Conservation (phyloP, 1,284 basidiomycete species). For the Phellinidium pouzarii region DNA sequence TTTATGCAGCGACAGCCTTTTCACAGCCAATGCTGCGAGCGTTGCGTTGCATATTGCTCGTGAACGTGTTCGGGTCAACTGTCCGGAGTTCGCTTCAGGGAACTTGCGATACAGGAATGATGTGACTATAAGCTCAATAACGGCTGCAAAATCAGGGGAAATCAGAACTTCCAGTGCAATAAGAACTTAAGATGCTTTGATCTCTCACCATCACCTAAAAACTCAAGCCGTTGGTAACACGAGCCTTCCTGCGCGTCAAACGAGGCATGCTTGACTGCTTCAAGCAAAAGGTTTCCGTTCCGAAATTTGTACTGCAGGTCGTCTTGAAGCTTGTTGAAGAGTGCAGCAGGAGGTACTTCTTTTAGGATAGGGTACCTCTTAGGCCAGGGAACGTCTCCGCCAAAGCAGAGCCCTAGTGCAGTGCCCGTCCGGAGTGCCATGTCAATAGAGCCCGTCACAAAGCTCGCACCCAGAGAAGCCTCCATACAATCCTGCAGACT, state of each 20-base stretch:
- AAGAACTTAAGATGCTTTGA: background rate
- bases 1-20: slow-evolving; percentile 60
- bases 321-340: slow-evolving; percentile 55
- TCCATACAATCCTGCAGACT: slow-evolving; percentile 84
- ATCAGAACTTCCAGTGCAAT: background rate
- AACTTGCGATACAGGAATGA: slow-evolving; percentile 67
- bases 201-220: slow-evolving; percentile 73
- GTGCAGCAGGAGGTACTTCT: slow-evolving; percentile 33
- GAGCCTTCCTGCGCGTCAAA: slow-evolving; percentile 46
- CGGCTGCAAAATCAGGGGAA: slow-evolving; percentile 38
- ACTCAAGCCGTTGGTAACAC: slow-evolving; percentile 81
- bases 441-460: slow-evolving; percentile 59
- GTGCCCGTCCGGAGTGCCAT: slow-evolving; percentile 61
- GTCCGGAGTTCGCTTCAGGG: slow-evolving; percentile 62
- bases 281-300: slow-evolving; percentile 52
- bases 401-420: slow-evolving; percentile 62
- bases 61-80: slow-evolving; percentile 64
- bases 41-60: slow-evolving; percentile 70
- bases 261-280: slow-evolving; percentile 79
- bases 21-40: slow-evolving; percentile 62
- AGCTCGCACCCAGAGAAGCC: slow-evolving; percentile 70
- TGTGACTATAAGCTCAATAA: slow-evolving; percentile 72
- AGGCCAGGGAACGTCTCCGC: slow-evolving; percentile 57
- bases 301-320: slow-evolving; percentile 66
- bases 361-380: slow-evolving; percentile 38